These are phyloP conservation scores for Magnaporthales sp. DNA, from an alignment of 2,329 filamentous ascomycete genomes.

Conservation along the genomic window DNA sequence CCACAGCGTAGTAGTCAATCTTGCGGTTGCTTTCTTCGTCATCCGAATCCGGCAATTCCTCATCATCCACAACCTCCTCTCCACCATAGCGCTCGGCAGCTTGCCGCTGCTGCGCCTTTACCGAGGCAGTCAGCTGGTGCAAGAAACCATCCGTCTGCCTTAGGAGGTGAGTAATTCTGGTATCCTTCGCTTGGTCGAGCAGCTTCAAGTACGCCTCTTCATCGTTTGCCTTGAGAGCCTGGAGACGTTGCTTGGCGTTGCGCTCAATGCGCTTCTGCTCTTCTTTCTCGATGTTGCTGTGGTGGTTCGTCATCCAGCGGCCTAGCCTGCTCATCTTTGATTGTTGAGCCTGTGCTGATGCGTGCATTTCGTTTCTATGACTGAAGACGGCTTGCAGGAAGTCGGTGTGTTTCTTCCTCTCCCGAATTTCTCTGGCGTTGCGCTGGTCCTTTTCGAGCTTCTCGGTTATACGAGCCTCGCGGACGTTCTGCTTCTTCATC, in stretches of 20 bases:
- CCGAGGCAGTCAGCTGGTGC: conserved; percentile 87
- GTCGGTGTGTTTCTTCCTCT: conserved; percentile 95
- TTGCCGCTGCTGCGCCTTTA: conserved; percentile 86
- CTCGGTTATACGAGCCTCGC: conserved; percentile 94
- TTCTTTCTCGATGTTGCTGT: conserved; percentile 97
- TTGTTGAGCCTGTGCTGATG: conserved; percentile 56
- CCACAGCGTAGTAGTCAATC: conserved; percentile 98
- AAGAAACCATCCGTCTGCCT: conserved; percentile 97
- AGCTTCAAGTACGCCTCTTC: conserved; percentile 98
- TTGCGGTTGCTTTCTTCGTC: conserved; percentile 65
- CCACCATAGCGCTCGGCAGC: conserved; percentile 72
- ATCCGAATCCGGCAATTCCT: conserved; percentile 50
- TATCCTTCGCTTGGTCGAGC: conserved; percentile 97
- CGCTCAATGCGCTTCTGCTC: conserved; percentile 97
- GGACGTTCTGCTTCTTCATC: conserved; percentile 93
- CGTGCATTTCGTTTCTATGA: conserved; percentile 71
- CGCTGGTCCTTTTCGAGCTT: conserved; percentile 99
- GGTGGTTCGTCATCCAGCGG: conserved; percentile 79
- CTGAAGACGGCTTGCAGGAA: conserved; percentile 81
- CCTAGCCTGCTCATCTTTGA: conserved; percentile 78
- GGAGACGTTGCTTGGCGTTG: conserved; percentile 98
- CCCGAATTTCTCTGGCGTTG: conserved; percentile 86
- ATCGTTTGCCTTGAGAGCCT: conserved; percentile 97
- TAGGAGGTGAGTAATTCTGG: conserved; percentile 93
- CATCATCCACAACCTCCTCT: conserved; percentile 44